A percentile compares a stretch with the other conserved stretches of the same genome.
These are phyloP conservation scores for Blechomonas ayalai DNA, from an alignment of 208 protist species.

Conservation along the genomic window DNA sequence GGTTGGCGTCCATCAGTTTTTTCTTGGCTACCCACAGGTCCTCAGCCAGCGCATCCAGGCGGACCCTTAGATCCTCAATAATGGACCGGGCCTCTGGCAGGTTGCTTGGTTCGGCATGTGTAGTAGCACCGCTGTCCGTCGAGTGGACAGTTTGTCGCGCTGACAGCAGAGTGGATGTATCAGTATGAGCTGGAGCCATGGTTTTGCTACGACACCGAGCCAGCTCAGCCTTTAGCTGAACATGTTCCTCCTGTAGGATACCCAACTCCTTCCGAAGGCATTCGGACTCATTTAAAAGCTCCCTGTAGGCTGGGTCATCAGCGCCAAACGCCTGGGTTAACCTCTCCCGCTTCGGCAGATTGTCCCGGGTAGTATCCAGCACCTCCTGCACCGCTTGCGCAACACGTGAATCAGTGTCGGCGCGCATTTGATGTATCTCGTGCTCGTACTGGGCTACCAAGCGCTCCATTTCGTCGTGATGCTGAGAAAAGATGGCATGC, in stretches of 20 bases:
- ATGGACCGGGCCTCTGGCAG: conserved; percentile 20
- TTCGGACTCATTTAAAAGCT: conserved; percentile 52
- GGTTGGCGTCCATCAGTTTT: conserved; percentile 21
- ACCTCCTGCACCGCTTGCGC: conserved; percentile 14
- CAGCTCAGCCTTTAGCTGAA: conserved; percentile 4
- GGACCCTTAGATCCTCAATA: conserved; percentile 20
- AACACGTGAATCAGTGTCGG: conserved; percentile 25
- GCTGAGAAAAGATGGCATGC: conserved; percentile 37
- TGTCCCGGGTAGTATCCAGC: background rate
- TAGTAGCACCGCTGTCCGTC: background rate
- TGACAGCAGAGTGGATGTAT: no score
- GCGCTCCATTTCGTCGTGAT: conserved; percentile 58
- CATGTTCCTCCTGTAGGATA: conserved; percentile 11
- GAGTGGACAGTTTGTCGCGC: no score
- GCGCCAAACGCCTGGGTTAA: no score
- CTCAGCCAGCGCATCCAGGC: conserved; percentile 16
- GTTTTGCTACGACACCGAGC: background rate
- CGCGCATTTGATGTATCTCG: conserved; percentile 31
- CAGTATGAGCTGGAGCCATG: no score
- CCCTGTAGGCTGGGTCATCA: conserved; percentile 40
- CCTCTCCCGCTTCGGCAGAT: background rate
- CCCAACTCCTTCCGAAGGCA: conserved; percentile 23
- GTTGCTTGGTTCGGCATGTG: background rate
- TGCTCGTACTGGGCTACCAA: conserved; percentile 38
- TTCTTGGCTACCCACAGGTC: conserved; percentile 35